These are phyloP conservation scores for Puya raimondii DNA, from an alignment of 176 grass and related monocot species.

Conservation along the genomic window DNA sequence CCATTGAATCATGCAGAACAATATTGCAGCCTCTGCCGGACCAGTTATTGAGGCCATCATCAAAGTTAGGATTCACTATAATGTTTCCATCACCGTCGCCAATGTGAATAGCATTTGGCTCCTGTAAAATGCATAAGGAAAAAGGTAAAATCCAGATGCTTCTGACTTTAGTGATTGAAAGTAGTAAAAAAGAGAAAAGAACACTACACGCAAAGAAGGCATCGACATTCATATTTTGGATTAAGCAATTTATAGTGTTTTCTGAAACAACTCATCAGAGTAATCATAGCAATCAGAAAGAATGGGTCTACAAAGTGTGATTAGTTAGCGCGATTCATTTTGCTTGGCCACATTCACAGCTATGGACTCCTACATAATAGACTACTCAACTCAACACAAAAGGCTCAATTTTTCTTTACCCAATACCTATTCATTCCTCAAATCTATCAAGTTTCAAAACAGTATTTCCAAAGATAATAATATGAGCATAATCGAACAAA, in stretches of 20 bases:
- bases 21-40: constrained; percentile 75
- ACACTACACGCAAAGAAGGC: no score
- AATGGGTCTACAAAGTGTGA: background rate
- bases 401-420: background rate
- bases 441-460: background rate
- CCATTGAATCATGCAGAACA: constrained; percentile 58
- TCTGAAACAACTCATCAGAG: no score
- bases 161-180: background rate
- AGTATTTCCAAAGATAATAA: background rate
- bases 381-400: background rate
- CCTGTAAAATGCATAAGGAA: background rate
- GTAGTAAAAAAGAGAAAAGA: background rate
- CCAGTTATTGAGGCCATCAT: constrained; percentile 70
- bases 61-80: constrained; percentile 84
- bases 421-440: background rate
- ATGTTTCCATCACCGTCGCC: constrained; percentile 48
- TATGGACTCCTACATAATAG: background rate
- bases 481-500: background rate
- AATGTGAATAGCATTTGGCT: background rate
- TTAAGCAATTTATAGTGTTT: no score
- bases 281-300: no score
- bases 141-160: background rate
- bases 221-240: no score
- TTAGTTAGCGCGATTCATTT: no score
- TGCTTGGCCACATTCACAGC: background rate